Base-by-base conservation (phyloP, 805 yeast species). In the Wickerhamomyces chambardii region DNA sequence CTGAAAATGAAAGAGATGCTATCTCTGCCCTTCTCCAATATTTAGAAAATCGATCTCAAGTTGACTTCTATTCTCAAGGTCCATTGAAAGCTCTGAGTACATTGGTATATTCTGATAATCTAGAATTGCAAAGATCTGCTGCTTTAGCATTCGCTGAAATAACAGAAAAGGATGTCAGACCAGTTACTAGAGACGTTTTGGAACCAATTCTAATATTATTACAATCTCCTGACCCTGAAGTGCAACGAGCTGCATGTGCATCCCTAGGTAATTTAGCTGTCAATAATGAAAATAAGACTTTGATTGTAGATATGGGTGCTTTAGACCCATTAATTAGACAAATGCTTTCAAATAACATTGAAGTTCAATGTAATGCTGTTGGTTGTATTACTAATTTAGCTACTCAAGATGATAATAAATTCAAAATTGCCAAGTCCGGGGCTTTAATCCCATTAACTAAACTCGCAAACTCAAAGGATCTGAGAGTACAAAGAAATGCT, bases 311-410 rank as follows among this genome's bases (percentile, higher is more conserved):
- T 52, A 86, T 92, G 96, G 97, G 97, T 21, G 98, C 97, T 2
- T 72, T 92, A 38, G 95, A 89, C 44, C 97, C 97, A 5, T 73
- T 92, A 31, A 92, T 92, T 49, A 80, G 94, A 58, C 98, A 92
- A 63, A 92, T 92, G 99, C 82, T 86, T 82, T 82, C 95, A 29
- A 75, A 92, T 36, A 92, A 92, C 53, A 95, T 92, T 39, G 99
- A 92, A 59, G 97, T 92, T 28, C 98, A 92, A 63, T 92, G 99
- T 61, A 92, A 92, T 56, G 98, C 99, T 3, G 98, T 92, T 38
- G 99, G 99, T 15, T 92, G 98, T 58, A 89, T 92, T 53, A 92
- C 99, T 27, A 92, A 92, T 56, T 73, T 92, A 59, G 98, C 98
- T 7, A 92, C 98, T 6, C 95, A 85, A 61, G 99, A 92, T 60